These are phyloP conservation scores for Acer saccharum DNA, from an alignment of 345 rosid species.

Conservation along the genomic window DNA sequence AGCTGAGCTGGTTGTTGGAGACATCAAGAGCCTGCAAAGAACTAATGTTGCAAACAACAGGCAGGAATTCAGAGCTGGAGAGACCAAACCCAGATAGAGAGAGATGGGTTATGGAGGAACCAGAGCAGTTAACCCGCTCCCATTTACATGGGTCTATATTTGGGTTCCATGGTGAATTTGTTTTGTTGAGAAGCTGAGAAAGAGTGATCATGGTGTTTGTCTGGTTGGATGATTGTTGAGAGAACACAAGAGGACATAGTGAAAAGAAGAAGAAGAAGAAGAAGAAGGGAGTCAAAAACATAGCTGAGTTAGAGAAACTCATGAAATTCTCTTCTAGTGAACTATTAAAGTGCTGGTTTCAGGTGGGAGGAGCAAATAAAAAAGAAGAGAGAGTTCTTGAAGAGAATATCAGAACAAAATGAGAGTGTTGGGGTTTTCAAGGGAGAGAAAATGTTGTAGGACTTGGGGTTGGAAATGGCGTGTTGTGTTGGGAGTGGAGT, in stretches of 20 bases:
- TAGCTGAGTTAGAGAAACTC: not conserved
- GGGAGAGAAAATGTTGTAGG: not conserved
- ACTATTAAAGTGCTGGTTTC: not conserved
- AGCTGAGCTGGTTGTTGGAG: constrained; percentile 49
- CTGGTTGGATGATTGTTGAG: constrained; percentile 44
- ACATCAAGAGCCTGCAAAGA: constrained; percentile 59
- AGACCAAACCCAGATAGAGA: constrained; percentile 44
- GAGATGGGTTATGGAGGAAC: constrained; percentile 33
- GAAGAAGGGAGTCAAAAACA: constrained; percentile 21
- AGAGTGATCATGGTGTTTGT: constrained; percentile 41
- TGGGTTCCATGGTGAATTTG: constrained; percentile 40
- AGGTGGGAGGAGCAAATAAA: not conserved
- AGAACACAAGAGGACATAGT: constrained; percentile 26
- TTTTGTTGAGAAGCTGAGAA: constrained; percentile 26
- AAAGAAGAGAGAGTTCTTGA: not conserved
- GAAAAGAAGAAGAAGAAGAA: not conserved
- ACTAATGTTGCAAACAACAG: constrained; percentile 50
- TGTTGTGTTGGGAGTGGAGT: constrained; percentile 2
- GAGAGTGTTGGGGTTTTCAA: constrained; percentile 24
- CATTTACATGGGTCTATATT: constrained; percentile 52
- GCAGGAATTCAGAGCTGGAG: constrained; percentile 41
- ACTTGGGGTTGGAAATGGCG: not conserved
- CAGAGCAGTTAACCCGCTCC: constrained; percentile 57
- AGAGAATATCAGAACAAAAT: not conserved
- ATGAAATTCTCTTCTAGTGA: not conserved